Percentiles rank a stretch among this genome's conserved stretches.
phyloP scores from a whole-genome alignment of 176 grass and related monocot species.

The Coix lacrymajobi region DNA sequence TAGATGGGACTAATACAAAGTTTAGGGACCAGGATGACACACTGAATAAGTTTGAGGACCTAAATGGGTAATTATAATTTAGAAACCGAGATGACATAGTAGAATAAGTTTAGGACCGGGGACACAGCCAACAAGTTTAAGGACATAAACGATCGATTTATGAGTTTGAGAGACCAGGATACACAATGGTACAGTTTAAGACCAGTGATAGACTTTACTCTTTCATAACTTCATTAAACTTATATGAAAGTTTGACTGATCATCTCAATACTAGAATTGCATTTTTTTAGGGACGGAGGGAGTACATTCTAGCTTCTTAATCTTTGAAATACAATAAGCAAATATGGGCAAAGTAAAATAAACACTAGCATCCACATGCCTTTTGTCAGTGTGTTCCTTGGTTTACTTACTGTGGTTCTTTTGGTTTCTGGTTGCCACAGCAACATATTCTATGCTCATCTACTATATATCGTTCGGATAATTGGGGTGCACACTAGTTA shows the following conservation, averaged over 20 bases:
- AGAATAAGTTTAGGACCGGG: too few species aligned
- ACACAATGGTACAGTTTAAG: too few species aligned
- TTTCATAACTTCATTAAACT: background rate
- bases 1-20: too few species aligned
- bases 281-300: background rate
- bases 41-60: too few species aligned
- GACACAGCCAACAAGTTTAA: too few species aligned
- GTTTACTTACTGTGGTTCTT: background rate
- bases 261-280: background rate
- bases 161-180: too few species aligned
- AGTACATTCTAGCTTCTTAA: background rate
- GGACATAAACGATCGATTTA: too few species aligned
- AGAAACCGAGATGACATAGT: too few species aligned
- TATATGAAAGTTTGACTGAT: background rate
- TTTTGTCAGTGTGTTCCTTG: background rate
- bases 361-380: background rate
- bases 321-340: background rate
- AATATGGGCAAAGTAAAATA: background rate
- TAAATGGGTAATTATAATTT: too few species aligned
- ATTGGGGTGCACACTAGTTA: conserved; percentile 12
- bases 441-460: background rate
- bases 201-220: too few species aligned
- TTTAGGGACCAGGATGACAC: too few species aligned
- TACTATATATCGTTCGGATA: background rate
- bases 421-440: background rate